Evolutionary conservation across 2,329 filamentous ascomycete genomes (phyloP).

Genomic region (Exophiala mesophila): DNA sequence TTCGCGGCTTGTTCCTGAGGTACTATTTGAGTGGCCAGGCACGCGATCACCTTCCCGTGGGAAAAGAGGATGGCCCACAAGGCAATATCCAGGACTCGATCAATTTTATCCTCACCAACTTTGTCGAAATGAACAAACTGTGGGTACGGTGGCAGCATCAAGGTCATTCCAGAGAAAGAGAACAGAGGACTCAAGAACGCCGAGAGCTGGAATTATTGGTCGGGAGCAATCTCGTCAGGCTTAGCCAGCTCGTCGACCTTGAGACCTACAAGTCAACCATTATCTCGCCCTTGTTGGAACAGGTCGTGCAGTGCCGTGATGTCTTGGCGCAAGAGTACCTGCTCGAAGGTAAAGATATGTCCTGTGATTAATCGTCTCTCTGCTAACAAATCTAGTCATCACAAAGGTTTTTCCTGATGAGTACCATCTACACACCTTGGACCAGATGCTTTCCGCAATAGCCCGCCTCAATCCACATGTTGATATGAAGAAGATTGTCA

Average conservation of each 20-base stretch:
- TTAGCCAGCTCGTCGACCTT: constrained; percentile 93
- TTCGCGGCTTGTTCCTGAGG: constrained; percentile 87
- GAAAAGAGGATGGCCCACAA: constrained; percentile 82
- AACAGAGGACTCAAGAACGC: constrained; percentile 87
- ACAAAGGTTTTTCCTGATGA: constrained; percentile 99
- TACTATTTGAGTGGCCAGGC: constrained; percentile 97
- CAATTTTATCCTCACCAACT: constrained; percentile 96
- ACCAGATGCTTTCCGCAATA: constrained; percentile 89
- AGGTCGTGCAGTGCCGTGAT: constrained; percentile 96
- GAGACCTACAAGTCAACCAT: constrained; percentile 92
- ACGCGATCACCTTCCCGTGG: constrained; percentile 76
- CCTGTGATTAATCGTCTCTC: neutral
- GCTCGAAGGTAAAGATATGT: constrained; percentile 59
- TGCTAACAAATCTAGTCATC: constrained; percentile 57
- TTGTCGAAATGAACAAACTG: constrained; percentile 99
- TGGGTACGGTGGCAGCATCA: constrained; percentile 98
- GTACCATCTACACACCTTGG: constrained; percentile 93
- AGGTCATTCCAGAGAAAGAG: constrained; percentile 89
- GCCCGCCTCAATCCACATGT: constrained; percentile 91
- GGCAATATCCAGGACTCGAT: constrained; percentile 96
- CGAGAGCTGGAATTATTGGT: constrained; percentile 94
- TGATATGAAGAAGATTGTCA: constrained; percentile 96
- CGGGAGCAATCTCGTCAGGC: constrained; percentile 88
- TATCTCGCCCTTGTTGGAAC: constrained; percentile 80
- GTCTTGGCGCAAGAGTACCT: constrained; percentile 96